phyloP scores from a whole-genome alignment of 2,329 filamentous ascomycete genomes.

The Ascochyta lentis region DNA sequence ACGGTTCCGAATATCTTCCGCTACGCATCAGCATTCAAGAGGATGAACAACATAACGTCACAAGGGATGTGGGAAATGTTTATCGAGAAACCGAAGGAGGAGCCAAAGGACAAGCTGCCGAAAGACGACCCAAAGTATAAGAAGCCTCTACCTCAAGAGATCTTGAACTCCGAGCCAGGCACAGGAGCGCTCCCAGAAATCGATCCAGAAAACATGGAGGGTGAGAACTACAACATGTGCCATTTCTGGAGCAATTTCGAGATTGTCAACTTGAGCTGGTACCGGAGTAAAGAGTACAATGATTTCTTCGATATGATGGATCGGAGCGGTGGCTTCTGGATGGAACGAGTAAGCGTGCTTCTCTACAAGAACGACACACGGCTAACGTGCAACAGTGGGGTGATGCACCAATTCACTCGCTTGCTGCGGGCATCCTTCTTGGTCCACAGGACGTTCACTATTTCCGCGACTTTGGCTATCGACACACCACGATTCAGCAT shows the following conservation, averaged over 20 bases:
- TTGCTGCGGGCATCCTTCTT: conserved; percentile 88
- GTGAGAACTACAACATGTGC: conserved; percentile 99
- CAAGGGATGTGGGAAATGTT: conserved; percentile 99
- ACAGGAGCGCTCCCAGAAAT: conserved; percentile 77
- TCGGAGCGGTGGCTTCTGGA: conserved; percentile 97
- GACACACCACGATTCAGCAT: conserved; percentile 98
- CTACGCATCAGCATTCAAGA: conserved; percentile 97
- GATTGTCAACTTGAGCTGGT: conserved; percentile 93
- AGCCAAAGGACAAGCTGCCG: conserved; percentile 59
- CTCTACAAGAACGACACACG: conserved; percentile 4
- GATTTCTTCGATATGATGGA: conserved; percentile 99
- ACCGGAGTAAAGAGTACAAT: conserved; percentile 95
- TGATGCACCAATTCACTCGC: conserved; percentile 96
- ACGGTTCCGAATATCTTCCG: conserved; percentile 99
- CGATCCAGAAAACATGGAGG: conserved; percentile 93
- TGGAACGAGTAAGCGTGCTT: conserved; percentile 79
- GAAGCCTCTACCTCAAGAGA: conserved; percentile 77
- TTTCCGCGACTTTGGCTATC: conserved; percentile 98
- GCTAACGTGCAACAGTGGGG: conserved; percentile 76
- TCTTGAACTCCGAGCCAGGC: conserved; percentile 76
- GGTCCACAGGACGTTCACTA: conserved; percentile 89
- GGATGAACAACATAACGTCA: conserved; percentile 86
- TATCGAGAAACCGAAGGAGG: conserved; percentile 74
- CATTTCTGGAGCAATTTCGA: conserved; percentile 99
- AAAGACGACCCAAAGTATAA: conserved; percentile 71